A percentile compares a stretch with the other conserved stretches of the same genome.
Evolutionary conservation across 1,284 basidiomycete genomes (phyloP).

Genomic region (Abortiporus biennis): DNA sequence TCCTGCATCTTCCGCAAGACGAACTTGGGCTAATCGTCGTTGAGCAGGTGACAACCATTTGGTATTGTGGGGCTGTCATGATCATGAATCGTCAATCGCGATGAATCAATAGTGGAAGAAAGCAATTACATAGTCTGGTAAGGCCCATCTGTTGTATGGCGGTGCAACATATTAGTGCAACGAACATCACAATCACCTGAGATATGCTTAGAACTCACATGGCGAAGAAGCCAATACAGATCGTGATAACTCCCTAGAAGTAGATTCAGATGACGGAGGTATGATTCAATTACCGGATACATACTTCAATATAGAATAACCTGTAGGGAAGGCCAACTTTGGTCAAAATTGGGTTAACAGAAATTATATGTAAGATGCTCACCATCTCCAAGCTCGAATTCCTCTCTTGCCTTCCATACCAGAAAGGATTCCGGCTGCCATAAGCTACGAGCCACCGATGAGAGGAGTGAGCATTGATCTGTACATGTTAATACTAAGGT

Average conservation of each 20-base stretch:
- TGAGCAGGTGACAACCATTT: conserved; percentile 58
- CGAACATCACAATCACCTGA: neutral
- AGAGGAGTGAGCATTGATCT: neutral
- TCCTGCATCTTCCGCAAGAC: conserved; percentile 70
- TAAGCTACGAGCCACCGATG: conserved; percentile 33
- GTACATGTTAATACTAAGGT: no score
- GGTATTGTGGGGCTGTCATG: conserved; percentile 53
- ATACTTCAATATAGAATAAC: conserved; percentile 59
- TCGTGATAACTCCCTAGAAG: conserved; percentile 48
- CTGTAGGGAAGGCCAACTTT: conserved; percentile 21
- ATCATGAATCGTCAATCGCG: neutral
- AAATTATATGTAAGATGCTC: conserved; percentile 11
- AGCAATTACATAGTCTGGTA: conserved; percentile 21
- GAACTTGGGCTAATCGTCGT: conserved; percentile 58
- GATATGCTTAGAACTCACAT: no score
- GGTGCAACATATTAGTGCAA: neutral
- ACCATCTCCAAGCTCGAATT: conserved; percentile 70
- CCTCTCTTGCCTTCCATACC: conserved; percentile 65
- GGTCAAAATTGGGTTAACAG: no score
- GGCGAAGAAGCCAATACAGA: conserved; percentile 44
- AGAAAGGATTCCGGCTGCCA: conserved; percentile 64
- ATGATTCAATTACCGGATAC: conserved; percentile 5
- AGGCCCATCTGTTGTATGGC: conserved; percentile 10
- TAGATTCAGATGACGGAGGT: neutral
- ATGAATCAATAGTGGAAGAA: neutral